Evolutionary conservation across 2,329 filamentous ascomycete species (phyloP).

Genomic region (Polychaeton citri): DNA sequence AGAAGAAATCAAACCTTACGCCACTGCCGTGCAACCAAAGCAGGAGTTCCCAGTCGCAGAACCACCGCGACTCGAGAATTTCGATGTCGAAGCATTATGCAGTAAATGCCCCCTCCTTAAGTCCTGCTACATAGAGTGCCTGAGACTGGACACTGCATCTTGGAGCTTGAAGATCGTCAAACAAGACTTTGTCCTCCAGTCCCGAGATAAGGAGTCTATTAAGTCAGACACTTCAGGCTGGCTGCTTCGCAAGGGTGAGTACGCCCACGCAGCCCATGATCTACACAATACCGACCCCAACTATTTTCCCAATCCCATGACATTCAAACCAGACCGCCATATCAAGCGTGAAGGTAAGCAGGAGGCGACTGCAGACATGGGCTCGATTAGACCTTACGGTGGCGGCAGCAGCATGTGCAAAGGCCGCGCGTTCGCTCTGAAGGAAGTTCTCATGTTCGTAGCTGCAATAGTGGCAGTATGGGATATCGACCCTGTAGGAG

Average conservation of each 20-base stretch:
- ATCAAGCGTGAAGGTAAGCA: conserved; percentile 14
- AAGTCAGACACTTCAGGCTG: conserved; percentile 13
- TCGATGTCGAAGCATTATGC: conserved; percentile 21
- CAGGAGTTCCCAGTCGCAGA: conserved; percentile 21
- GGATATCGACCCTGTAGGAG: conserved; percentile 37
- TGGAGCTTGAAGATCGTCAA: conserved; percentile 23
- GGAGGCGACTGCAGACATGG: conserved; percentile 23
- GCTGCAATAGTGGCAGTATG: conserved; percentile 42
- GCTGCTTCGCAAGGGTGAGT: conserved; percentile 22
- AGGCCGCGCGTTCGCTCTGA: conserved; percentile 37
- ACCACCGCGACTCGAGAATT: conserved; percentile 15
- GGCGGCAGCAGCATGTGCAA: conserved; percentile 36
- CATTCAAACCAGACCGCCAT: conserved; percentile 21
- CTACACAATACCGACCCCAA: conserved; percentile 23
- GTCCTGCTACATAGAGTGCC: conserved; percentile 24
- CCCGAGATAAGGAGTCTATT: conserved; percentile 18
- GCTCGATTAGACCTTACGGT: conserved; percentile 33
- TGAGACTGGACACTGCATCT: conserved; percentile 21
- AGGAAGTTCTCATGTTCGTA: conserved; percentile 36
- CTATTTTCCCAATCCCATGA: conserved; percentile 19
- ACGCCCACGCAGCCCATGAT: conserved; percentile 23
- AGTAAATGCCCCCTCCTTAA: conserved; percentile 23
- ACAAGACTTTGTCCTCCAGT: conserved; percentile 21
- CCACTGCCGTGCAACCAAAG: conserved; percentile 15
- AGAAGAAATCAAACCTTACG: conserved; percentile 21